Evolutionary conservation across 2,329 filamentous ascomycete species (phyloP), one percentile per base, ranked within the genome.

Genomic region (Hypoxylon sp.): DNA sequence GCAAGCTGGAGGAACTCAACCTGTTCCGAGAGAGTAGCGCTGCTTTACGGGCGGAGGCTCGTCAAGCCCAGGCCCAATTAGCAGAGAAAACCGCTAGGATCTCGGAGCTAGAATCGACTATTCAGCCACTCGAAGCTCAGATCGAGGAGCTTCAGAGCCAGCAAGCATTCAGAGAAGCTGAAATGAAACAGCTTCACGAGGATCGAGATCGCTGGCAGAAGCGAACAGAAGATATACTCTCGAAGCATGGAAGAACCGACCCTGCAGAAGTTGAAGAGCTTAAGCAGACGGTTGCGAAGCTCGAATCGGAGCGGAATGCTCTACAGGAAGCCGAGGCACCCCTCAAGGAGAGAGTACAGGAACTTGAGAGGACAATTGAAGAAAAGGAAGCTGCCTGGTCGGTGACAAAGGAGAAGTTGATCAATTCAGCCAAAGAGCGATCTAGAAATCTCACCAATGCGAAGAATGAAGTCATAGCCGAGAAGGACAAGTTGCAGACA

Each of bases 171-270:
- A 91, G 94, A 73, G 91, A 96, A 70, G 93, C 93, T 11, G 95
- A 98, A 76, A 88, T 97, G 75, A 93, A 92, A 74, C 87, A 97
- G 68, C 85, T 98, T 8, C 91, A 96, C 70, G 91, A 96, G 73
- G 95, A 98, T 76, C 90, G 96, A 14, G 95, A 98, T 76, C 88
- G 93, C 62, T 97, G 95, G 92, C 94, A 97, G 79, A 95, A 97
- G 83, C 91, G 96, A 23, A 96, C 94, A 1, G 94, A 98, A 76
- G 93, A 96, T 72, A 97, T 99, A 67, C 87, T 99, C 53, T 94
- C 93, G 70, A 97, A 97, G 77, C 97, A 98, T 75, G 94, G 97
- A 71, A 92, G 95, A 60, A 93, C 96, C 55, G 96, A 99, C 75
- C 95, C 96, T 45, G 93, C 92, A 2, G 95, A 98, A 75, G 87